phyloP scores from a whole-genome alignment of 2,329 filamentous ascomycete species.

The Pseudocercospora crystallina region DNA sequence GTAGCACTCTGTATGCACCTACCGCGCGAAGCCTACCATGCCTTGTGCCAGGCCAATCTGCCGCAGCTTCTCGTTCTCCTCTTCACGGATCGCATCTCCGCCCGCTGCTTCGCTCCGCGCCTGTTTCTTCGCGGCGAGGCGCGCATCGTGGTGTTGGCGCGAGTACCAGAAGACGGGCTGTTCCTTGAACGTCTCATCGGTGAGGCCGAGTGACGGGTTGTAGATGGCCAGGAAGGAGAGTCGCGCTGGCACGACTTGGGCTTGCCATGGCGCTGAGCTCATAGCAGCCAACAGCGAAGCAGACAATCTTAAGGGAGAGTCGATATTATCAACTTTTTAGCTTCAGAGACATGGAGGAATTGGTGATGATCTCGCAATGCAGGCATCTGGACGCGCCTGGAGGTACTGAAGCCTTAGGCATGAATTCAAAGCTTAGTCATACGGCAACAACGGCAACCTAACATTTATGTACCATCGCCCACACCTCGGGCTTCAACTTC shows the following conservation, averaged over 20 bases:
- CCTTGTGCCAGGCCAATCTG: slow-evolving; percentile 96
- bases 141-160: slow-evolving; percentile 32
- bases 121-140: slow-evolving; percentile 24
- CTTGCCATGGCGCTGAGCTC: slow-evolving; percentile 27
- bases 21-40: slow-evolving; percentile 87
- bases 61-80: slow-evolving; percentile 81
- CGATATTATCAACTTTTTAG: too few relatives aligned
- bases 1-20: slow-evolving; percentile 16
- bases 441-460: too few relatives aligned
- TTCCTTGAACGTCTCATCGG: slow-evolving; percentile 71
- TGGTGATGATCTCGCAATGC: too few relatives aligned
- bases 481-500: too few relatives aligned
- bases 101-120: slow-evolving; percentile 32
- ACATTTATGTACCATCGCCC: too few relatives aligned
- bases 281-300: slow-evolving; percentile 4
- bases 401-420: too few relatives aligned
- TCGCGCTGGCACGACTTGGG: slow-evolving; percentile 63
- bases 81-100: slow-evolving; percentile 51
- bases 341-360: too few relatives aligned
- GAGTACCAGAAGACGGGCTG: slow-evolving; percentile 95
- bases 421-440: too few relatives aligned
- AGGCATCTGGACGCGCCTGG: too few relatives aligned
- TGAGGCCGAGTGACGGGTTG: slow-evolving; percentile 76
- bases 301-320: too few relatives aligned
- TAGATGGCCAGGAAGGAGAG: slow-evolving; percentile 92